Evolutionary conservation across 2,329 filamentous ascomycete species (phyloP).

Genomic region (Nemania serpens): DNA sequence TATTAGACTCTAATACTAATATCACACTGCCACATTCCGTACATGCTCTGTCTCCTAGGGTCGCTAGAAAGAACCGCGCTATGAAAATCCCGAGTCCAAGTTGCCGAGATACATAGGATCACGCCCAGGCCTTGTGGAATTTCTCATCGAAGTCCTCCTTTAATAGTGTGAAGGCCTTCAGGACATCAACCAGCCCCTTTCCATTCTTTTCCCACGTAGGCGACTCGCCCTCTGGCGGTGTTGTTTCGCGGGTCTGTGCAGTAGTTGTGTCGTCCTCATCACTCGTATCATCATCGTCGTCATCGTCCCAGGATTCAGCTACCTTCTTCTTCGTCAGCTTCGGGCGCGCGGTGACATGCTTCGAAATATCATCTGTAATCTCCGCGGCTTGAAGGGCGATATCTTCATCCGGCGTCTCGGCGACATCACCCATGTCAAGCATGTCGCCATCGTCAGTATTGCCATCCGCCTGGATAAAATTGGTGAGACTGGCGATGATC

Average conservation of each 20-base stretch:
- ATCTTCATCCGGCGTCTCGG: constrained; percentile 36
- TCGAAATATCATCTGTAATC: background rate
- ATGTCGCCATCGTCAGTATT: constrained; percentile 50
- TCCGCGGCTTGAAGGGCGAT: background rate
- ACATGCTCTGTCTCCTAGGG: background rate
- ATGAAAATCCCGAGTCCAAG: background rate
- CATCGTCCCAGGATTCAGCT: constrained; percentile 56
- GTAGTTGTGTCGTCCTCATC: background rate
- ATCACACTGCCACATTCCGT: background rate
- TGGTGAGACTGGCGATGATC: constrained; percentile 68
- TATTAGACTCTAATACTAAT: background rate
- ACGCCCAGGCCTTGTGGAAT: constrained; percentile 66
- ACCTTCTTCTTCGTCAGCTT: constrained; percentile 48
- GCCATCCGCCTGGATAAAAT: constrained; percentile 57
- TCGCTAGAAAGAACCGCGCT: background rate
- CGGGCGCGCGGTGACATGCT: background rate
- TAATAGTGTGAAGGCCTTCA: constrained; percentile 62
- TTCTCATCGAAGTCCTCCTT: constrained; percentile 66
- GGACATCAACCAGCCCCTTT: constrained; percentile 57
- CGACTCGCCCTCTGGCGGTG: background rate
- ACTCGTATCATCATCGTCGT: constrained; percentile 39
- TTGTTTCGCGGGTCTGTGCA: background rate
- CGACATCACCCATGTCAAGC: constrained; percentile 49
- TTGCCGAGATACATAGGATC: constrained; percentile 20
- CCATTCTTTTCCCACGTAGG: constrained; percentile 43